phyloP scores from a whole-genome alignment of 2,329 filamentous ascomycete species.

The Trichophyton rubrum region DNA sequence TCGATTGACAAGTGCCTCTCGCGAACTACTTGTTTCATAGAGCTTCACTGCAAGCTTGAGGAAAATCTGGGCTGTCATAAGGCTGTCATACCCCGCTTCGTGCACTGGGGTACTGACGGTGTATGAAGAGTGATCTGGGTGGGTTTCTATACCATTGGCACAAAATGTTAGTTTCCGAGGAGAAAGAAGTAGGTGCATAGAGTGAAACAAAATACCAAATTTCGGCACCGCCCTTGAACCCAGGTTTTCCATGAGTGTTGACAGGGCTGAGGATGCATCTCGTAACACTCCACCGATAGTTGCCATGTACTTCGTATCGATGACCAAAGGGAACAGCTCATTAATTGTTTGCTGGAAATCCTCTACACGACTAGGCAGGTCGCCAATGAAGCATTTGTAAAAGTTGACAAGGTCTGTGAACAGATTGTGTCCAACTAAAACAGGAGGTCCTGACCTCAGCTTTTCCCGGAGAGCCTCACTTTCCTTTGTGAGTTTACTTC shows the following conservation, averaged over 20 bases:
- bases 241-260: slow-evolving; percentile 14
- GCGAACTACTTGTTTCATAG: slow-evolving; percentile 23
- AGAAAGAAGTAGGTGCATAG: neutral
- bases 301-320: slow-evolving; percentile 53
- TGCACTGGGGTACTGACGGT: slow-evolving; percentile 26
- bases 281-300: slow-evolving; percentile 39
- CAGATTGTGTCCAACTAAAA: slow-evolving; percentile 51
- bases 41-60: slow-evolving; percentile 44
- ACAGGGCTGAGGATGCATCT: slow-evolving; percentile 6
- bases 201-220: slow-evolving; percentile 20
- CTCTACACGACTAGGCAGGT: slow-evolving; percentile 43
- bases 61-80: slow-evolving; percentile 47
- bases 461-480: slow-evolving; percentile 21
- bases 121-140: slow-evolving; percentile 24
- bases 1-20: slow-evolving; percentile 1
- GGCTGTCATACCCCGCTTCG: slow-evolving; percentile 53
- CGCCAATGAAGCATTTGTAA: slow-evolving; percentile 47
- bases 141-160: slow-evolving; percentile 18
- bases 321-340: slow-evolving; percentile 42
- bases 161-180: neutral
- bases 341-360: slow-evolving; percentile 42
- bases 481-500: slow-evolving; percentile 16
- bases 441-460: slow-evolving; percentile 36
- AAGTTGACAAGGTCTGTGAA: slow-evolving; percentile 52
- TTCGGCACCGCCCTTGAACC: slow-evolving; percentile 17